Conservation (phyloP, 495 filamentous ascomycete genomes). For the Tuber indicum region DNA sequence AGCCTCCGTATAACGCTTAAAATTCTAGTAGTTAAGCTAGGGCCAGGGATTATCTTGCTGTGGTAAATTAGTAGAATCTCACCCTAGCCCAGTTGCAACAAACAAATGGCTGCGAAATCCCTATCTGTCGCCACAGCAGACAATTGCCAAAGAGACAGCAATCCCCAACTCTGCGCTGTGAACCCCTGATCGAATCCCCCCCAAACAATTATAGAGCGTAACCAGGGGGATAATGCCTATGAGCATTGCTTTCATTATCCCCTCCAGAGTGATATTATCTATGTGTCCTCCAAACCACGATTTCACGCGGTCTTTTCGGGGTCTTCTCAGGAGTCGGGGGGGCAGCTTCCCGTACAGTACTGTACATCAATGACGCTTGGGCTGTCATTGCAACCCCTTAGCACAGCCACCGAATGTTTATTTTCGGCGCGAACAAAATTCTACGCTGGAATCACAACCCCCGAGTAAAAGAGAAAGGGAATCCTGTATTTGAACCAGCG, state of each 20-base stretch:
- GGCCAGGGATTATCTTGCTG: not conserved
- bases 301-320: not conserved
- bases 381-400: not conserved
- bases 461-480: not conserved
- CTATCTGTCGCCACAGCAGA: not conserved
- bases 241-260: not conserved
- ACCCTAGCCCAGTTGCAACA: not conserved
- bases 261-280: not conserved
- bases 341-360: not conserved
- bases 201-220: not conserved
- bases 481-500: not conserved
- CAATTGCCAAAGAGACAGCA: not conserved
- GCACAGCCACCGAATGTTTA: not conserved
- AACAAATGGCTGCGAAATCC: not conserved
- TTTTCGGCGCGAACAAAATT: not conserved
- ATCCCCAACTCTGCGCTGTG: not conserved
- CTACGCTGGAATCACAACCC: not conserved
- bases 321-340: not conserved
- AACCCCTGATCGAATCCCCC: not conserved
- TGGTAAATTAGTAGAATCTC: not conserved
- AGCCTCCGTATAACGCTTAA: not conserved
- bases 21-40: not conserved
- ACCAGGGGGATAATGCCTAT: not conserved
- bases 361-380: not conserved
- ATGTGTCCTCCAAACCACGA: not conserved